Conservation (phyloP, 2,329 filamentous ascomycete genomes). For the Monosporascus sp. region DNA sequence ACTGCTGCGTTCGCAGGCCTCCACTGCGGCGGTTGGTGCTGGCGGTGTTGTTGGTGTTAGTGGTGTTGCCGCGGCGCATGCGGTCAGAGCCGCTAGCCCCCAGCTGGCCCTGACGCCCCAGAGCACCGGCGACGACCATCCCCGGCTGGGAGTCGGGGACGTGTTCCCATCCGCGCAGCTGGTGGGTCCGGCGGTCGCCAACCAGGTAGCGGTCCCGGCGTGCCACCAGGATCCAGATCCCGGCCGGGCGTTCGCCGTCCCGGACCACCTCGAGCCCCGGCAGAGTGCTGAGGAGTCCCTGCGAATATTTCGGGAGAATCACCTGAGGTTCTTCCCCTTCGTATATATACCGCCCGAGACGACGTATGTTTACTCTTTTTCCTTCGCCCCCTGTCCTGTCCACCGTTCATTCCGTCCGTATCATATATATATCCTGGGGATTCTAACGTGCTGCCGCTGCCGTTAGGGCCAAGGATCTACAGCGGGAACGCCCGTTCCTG, state of each 20-base stretch:
- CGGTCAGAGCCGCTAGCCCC: not conserved
- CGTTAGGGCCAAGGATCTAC: slow-evolving; percentile 17
- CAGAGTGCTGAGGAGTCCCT: slow-evolving; percentile 21
- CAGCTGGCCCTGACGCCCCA: not conserved
- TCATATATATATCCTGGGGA: not conserved
- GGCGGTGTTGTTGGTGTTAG: slow-evolving; percentile 2
- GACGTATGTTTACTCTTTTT: slow-evolving; percentile 9
- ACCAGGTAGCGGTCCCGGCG: not conserved
- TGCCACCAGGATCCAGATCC: slow-evolving; percentile 13
- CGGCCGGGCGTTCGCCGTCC: slow-evolving; percentile 6
- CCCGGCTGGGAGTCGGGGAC: not conserved
- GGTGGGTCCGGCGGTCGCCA: not conserved
- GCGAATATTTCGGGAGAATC: slow-evolving; percentile 16
- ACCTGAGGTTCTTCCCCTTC: slow-evolving; percentile 23
- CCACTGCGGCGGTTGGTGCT: not conserved
- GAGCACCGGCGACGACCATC: not conserved
- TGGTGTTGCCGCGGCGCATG: slow-evolving; percentile 2
- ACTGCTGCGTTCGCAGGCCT: slow-evolving; percentile 22
- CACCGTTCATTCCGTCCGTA: too few relatives aligned
- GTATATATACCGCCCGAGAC: slow-evolving; percentile 20
- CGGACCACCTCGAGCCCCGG: slow-evolving; percentile 8
- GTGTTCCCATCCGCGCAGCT: not conserved
- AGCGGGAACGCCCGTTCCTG: slow-evolving; percentile 34
- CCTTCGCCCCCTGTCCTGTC: not conserved
- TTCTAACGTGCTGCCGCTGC: not conserved